These are phyloP conservation scores for Teunomyces stri DNA, from an alignment of 805 yeast genomes.

Conservation along the genomic window DNA sequence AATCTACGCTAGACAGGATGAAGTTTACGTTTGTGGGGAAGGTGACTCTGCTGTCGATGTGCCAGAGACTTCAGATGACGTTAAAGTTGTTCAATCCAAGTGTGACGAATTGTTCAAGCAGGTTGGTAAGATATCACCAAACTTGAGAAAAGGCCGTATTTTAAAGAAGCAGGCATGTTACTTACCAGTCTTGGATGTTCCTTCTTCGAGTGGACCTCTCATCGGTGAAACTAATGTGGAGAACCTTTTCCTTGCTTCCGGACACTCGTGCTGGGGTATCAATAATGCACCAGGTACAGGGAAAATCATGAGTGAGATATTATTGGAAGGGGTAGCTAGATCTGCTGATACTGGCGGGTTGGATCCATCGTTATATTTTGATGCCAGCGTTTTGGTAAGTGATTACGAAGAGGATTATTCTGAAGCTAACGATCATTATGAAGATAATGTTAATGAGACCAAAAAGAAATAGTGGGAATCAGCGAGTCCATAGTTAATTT, in stretches of 20 bases:
- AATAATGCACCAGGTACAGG: slow-evolving; percentile 98
- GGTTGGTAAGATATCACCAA: slow-evolving; percentile 73
- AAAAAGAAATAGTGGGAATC: background rate
- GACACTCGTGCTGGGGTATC: slow-evolving; percentile 99
- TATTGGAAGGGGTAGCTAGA: slow-evolving; percentile 76
- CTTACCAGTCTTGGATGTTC: slow-evolving; percentile 90
- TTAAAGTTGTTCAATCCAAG: slow-evolving; percentile 78
- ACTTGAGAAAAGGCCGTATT: slow-evolving; percentile 69
- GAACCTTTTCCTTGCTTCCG: slow-evolving; percentile 76
- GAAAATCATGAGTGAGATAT: slow-evolving; percentile 81
- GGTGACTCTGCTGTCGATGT: slow-evolving; percentile 88
- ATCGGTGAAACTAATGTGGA: slow-evolving; percentile 91
- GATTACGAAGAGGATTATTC: slow-evolving; percentile 16
- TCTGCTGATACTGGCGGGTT: slow-evolving; percentile 79
- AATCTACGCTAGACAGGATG: slow-evolving; percentile 91
- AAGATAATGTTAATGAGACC: slow-evolving; percentile 4
- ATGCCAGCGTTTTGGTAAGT: slow-evolving; percentile 52
- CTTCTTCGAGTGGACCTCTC: slow-evolving; percentile 88
- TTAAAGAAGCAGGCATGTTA: slow-evolving; percentile 91
- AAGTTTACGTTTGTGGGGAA: slow-evolving; percentile 96
- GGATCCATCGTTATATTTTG: slow-evolving; percentile 86
- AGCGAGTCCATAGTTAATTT: background rate
- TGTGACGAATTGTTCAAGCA: slow-evolving; percentile 84
- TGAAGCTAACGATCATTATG: slow-evolving; percentile 8
- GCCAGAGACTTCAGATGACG: slow-evolving; percentile 93